Evolutionary conservation across 139 green algal genomes (phyloP).

Genomic region (Chlamydomonas incerta): DNA sequence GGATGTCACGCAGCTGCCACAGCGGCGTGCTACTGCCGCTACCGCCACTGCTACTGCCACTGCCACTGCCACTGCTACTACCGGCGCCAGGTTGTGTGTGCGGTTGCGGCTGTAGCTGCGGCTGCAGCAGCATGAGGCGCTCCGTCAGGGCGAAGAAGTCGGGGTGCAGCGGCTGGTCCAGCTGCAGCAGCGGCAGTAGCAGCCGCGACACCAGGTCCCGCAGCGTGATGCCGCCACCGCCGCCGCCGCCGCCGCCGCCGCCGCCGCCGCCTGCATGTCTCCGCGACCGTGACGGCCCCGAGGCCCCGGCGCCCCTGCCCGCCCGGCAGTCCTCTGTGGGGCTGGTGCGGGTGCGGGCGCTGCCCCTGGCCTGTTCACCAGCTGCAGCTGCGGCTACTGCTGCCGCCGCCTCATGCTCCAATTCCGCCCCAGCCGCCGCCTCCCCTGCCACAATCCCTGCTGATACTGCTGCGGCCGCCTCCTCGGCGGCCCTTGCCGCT

Average conservation of each 20-base stretch:
- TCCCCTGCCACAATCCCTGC: neutral
- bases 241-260: neutral
- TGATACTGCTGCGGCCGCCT: neutral
- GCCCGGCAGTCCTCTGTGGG: too few species aligned
- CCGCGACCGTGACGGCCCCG: too few species aligned
- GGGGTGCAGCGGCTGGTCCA: neutral
- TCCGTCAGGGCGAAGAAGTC: neutral
- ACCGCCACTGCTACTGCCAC: neutral
- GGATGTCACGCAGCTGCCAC: slow-evolving; percentile 15
- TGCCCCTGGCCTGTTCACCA: too few species aligned
- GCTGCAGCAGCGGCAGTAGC: slow-evolving; percentile 13
- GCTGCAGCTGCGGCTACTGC: neutral
- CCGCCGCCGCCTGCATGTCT: neutral
- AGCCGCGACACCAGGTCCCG: slow-evolving; percentile 15
- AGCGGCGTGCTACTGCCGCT: slow-evolving; percentile 1
- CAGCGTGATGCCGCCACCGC: neutral
- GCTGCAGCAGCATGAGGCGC: neutral
- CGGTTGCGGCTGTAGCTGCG: neutral
- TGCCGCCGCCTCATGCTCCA: neutral
- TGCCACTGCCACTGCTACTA: too few species aligned
- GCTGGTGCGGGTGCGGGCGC: too few species aligned
- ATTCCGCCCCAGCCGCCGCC: neutral
- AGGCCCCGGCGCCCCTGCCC: too few species aligned
- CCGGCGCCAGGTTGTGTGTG: too few species aligned
- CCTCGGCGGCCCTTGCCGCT: neutral